Conservation (phyloP, 768 basidiomycete genomes). For the Nidularia sp. region DNA sequence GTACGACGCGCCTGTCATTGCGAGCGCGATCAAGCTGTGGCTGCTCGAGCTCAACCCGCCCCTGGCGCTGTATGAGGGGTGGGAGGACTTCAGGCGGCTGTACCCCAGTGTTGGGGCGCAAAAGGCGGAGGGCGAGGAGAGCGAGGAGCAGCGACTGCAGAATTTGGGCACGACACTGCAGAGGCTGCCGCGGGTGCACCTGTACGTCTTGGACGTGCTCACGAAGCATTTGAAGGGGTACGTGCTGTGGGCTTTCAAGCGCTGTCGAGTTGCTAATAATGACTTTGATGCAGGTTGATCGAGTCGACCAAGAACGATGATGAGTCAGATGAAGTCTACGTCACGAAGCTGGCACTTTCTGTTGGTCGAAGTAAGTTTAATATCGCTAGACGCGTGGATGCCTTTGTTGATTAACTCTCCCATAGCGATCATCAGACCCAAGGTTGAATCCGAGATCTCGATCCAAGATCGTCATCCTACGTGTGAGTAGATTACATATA, state of each 20-base stretch:
- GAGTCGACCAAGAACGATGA: conserved; percentile 56
- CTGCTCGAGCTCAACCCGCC: conserved; percentile 89
- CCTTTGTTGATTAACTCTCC: conserved; percentile 3
- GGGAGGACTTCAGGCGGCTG: conserved; percentile 87
- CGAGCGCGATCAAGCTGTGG: conserved; percentile 85
- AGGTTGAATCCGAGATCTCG: conserved; percentile 75
- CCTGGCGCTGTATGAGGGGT: conserved; percentile 79
- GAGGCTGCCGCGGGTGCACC: conserved; percentile 72
- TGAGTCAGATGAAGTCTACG: conserved; percentile 75
- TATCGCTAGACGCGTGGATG: not conserved
- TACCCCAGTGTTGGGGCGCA: conserved; percentile 72
- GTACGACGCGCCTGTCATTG: conserved; percentile 85
- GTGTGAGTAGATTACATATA: conserved; percentile 34
- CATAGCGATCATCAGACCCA: conserved; percentile 78
- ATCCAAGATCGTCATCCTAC: conserved; percentile 90
- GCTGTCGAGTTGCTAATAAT: conserved; percentile 2
- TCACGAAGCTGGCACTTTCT: conserved; percentile 84
- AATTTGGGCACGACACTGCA: conserved; percentile 61
- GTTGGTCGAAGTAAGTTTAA: conserved; percentile 72
- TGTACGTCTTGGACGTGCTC: conserved; percentile 76
- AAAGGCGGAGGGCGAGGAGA: conserved; percentile 39
- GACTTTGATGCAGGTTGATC: conserved; percentile 49
- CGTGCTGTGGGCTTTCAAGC: conserved; percentile 16
- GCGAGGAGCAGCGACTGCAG: conserved; percentile 58
- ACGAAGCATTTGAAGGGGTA: conserved; percentile 74